Evolutionary conservation across 768 basidiomycete genomes (phyloP), one percentile per base, ranked within the genome.

Genomic region (Rhodotorula graminis): DNA sequence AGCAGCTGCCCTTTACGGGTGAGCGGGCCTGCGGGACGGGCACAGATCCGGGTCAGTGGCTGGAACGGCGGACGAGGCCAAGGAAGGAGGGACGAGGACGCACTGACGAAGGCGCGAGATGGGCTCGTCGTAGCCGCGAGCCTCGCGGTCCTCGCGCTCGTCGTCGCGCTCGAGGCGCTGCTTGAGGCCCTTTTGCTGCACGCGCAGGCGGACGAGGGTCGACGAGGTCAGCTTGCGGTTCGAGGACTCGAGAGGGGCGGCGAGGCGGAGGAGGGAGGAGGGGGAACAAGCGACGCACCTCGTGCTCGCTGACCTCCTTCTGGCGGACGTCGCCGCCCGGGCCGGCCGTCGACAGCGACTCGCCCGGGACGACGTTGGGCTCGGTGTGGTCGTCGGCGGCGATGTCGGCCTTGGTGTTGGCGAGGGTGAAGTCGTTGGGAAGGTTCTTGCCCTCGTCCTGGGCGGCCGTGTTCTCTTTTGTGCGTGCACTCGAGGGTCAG

Each of bases 91-190:
- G 16, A 23, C 8, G 10, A 27, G 40, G 33, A 33, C 50, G 23
- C 21, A n/a, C 33, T n/a, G 62, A 23, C 55, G 55, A 3, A 8
- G 16, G 55, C 56, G 55, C 33, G 42, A 25, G 63, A 68, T 64
- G 31, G 67, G 67, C 64, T 72, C 67, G 44, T 65, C 58, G 52
- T 65, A 61, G 27, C 71, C 71, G 0, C 2, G 33, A 10, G 63
- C 63, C 37, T 72, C 71, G 25, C 71, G 37, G 63, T 60, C 56
- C 27, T 25, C 67, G 27, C 63, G 56, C 71, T 72, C 71, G 31
- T 60, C 71, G 67, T 68, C 60, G 42, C n/a, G 46, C 67, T 72
- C 71, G 59, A 72, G 67, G 23, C 71, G 56, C 40, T 64, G 63
- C 67, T 69, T 68, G 40, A 68, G 23, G 15, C 67, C 67, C 27